Evolutionary conservation across 768 basidiomycete genomes (phyloP), one percentile per base, ranked within the genome.

Genomic region (Phallus indusiatus): DNA sequence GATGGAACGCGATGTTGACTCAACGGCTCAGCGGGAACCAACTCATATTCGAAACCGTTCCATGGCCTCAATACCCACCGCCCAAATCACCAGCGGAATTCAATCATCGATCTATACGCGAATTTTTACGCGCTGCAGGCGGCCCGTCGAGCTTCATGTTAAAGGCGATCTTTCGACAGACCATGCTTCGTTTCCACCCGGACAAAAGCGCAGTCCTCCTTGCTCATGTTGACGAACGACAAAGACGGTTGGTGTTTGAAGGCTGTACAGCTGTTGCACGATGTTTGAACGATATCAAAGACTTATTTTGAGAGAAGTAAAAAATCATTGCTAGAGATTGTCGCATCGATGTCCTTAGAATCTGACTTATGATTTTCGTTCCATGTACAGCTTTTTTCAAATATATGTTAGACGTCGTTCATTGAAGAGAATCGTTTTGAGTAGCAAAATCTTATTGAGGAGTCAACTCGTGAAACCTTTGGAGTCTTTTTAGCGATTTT

Each of bases 101-200:
- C 58, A 77, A 57, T 18, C 18, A 24, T 3, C 56, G 47, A 17
- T 34, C 17, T 33, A 48, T 57, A 7, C 56, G 56, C n/a, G 56
- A 28, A 35, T 57, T 57, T 21, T 17, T 57, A 10, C n/a, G 20
- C 5, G 56, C 47, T 10, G 47, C 24, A n/a, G 24, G 36, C 22
- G 42, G 22, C 16, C 56, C 47, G 17, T 57, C 10, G n/a, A 50
- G 22, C 35, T 57, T 47, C 18, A 22, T 49, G 21, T 48, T 50
- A 17, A 36, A 76, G 69, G 82, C 83, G 48, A 72, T 79, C 46
- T 70, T 88, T 6, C 76, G 86, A 35, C 76, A 75, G 52, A 81
- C 83, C 0, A 68, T 90, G 48, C 69, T 88, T 58, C 75, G 83
- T 9, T 87, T 83, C 79, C 85, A 85, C 65, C 84, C 85, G 1